phyloP scores from a whole-genome alignment of 2,329 filamentous ascomycete species.

The Apiospora marii region DNA sequence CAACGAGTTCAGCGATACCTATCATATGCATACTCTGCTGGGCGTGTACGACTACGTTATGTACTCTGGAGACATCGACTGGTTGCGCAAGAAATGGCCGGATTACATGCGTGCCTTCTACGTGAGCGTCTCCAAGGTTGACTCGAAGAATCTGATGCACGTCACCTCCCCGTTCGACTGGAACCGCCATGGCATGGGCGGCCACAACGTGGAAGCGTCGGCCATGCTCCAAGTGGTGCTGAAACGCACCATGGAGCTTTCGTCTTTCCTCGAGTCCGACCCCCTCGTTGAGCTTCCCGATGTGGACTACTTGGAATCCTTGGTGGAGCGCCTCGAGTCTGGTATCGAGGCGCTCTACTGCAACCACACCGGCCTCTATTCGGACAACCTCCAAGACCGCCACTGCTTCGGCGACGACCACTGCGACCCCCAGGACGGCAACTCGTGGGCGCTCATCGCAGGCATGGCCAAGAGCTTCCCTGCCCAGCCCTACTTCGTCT shows the following conservation, averaged over 20 bases:
- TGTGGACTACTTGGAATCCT: not conserved
- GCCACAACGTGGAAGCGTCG: conserved; percentile 60
- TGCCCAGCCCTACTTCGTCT: conserved; percentile 41
- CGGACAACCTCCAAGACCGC: conserved; percentile 31
- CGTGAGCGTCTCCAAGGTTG: conserved; percentile 45
- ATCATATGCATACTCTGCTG: conserved; percentile 62
- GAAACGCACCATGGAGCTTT: conserved; percentile 55
- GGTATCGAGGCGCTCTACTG: conserved; percentile 38
- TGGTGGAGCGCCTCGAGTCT: conserved; percentile 30
- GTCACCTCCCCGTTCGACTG: conserved; percentile 59
- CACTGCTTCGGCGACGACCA: conserved; percentile 40
- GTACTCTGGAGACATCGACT: conserved; percentile 56
- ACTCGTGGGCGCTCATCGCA: conserved; percentile 32
- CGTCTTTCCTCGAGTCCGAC: conserved; percentile 50
- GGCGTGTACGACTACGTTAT: conserved; percentile 64
- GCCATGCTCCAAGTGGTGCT: conserved; percentile 62
- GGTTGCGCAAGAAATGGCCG: conserved; percentile 43
- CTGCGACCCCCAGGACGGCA: conserved; percentile 33
- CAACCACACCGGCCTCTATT: conserved; percentile 30
- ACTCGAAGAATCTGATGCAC: conserved; percentile 52
- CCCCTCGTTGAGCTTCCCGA: not conserved
- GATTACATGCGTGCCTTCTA: conserved; percentile 42
- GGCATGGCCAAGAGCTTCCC: conserved; percentile 16
- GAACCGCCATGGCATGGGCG: conserved; percentile 58
- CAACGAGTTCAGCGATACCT: conserved; percentile 51